Base-by-base conservation (phyloP, 192 early-diverging fungal genomes). In the Coemansia sp. region DNA sequence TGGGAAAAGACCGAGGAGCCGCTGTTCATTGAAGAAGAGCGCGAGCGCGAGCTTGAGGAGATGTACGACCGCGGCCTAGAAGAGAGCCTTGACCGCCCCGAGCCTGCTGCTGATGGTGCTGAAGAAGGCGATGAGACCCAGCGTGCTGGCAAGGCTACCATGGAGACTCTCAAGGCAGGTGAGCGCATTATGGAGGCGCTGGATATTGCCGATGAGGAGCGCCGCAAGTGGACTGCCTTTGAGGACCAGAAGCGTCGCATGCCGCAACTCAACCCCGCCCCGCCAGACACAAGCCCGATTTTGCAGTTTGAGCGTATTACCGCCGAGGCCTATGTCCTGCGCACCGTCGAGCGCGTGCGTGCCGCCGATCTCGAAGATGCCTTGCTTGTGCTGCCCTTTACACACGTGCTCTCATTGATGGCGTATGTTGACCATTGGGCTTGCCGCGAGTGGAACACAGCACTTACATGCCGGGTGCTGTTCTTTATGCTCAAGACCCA, bases 1-100 rank as follows among this genome's bases (percentile, higher is more conserved):
- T 98, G 96, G 97, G 93, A 94, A 67, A 90, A 91, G 75, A 95
- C 97, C 8, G 97, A 99, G 39, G 97, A 98, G 69, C 94, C 89
- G 60, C 88, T 99, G 57, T 93, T 93, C 63, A 82, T 97, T 46
- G 93, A 96, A 71, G 97, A 99, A 85, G 97, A 99, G 76, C 87
- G 93, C 35, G 95, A 99, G 76, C 88, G 91, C 53, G 93, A 96
- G 73, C 72, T 96, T 50, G 97, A 99, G 63, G 90, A 95, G 69
- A 46, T 94, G 64, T 93, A 93, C 40, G 95, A 99, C 62, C 77
- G 86, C 10, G 89, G 88, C 5, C 73, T 92, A 53, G 84, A 89
- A 33, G 85, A 89, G 53, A 84, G 86, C 50, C 79, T 86, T 69
- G 90, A 90, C 57, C 66, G 59, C 33, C 16, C 64, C 14, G 63